Base-by-base conservation (phyloP, 116 monocot genomes). In the Zostera marina region DNA sequence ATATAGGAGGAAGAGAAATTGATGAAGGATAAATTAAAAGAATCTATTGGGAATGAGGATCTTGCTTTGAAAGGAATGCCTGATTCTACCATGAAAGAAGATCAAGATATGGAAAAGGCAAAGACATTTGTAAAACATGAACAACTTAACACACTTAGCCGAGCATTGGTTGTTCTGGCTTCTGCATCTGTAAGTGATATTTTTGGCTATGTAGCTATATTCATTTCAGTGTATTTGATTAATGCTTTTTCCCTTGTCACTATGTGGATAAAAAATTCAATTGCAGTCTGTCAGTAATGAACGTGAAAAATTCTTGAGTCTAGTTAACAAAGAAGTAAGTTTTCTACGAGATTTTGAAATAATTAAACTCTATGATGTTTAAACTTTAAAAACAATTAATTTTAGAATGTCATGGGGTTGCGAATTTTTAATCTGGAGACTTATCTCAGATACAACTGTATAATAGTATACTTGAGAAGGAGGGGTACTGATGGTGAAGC, bases 231-330 rank as follows among this genome's bases (percentile, higher is more conserved):
- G 19, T 9, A 8, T 49, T 44, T 44, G 22, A 11, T 8, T 61
- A 21, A 23, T 43, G 11, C 7, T 8, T 1, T 45, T 42, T 11
- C 46, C 14, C 22, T n/a, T 45, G 2, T 46, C 12, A 9, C n/a
- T 17, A 13, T 9, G 14, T 24, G 17, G 51, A 40, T 11, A 52
- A 6, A 58, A 32, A 16, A 17, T 16, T 58, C 32, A 48, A 10
- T 68, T 86, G 72, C 83, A 98, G 96, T 98, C 90, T 41, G 96
- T 98, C 7, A 82, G 83, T 72, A 85, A 72, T 69, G 96, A 98
- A 63, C 79, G 96, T 4, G 78, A 89, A 61, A 83, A 98, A 48
- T 98, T 98, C 44, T 67, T 98, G 66, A 60, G 68, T 43, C 86
- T 98, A 53, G 96, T 98, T 26, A 83, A 83, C 56, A 89, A 90